These are phyloP conservation scores for Thielaviopsis euricoi DNA, from an alignment of 2,329 filamentous ascomycete genomes.

Conservation along the genomic window DNA sequence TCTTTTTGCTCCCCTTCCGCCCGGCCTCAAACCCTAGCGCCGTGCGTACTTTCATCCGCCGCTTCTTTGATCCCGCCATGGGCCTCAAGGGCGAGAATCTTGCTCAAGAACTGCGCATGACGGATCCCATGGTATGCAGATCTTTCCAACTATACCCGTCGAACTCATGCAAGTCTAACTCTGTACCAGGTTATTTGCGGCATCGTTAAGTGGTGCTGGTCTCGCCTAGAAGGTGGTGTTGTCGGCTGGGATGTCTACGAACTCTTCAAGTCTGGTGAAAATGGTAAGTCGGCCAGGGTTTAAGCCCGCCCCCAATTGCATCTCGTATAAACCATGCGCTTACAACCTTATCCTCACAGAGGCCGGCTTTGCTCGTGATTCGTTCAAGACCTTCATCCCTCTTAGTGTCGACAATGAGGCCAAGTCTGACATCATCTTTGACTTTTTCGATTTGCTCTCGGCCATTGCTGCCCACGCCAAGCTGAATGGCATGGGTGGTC, in stretches of 20 bases:
- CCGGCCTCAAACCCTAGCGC: constrained; percentile 84
- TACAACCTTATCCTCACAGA: constrained; percentile 34
- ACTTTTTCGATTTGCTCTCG: constrained; percentile 88
- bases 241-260: constrained; percentile 97
- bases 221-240: constrained; percentile 72
- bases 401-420: constrained; percentile 79
- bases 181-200: constrained; percentile 63
- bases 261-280: constrained; percentile 84
- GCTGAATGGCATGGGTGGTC: constrained; percentile 77
- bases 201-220: constrained; percentile 98
- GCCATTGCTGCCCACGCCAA: constrained; percentile 88
- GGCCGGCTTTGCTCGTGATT: constrained; percentile 77
- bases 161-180: not conserved
- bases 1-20: constrained; percentile 84
- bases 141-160: not conserved
- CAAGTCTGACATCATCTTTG: constrained; percentile 76
- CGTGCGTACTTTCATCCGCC: constrained; percentile 79
- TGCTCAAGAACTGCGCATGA: constrained; percentile 74
- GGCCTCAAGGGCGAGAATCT: constrained; percentile 53
- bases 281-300: constrained; percentile 38
- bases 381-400: constrained; percentile 92
- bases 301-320: not conserved
- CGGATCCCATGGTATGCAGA: constrained; percentile 67
- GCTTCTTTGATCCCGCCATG: constrained; percentile 65
- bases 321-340: not conserved